Percentiles rank a stretch among this genome's conserved stretches.
These are phyloP conservation scores for Gentiana macrophylla DNA, from an alignment of 257 asterid genomes.

Conservation along the genomic window DNA sequence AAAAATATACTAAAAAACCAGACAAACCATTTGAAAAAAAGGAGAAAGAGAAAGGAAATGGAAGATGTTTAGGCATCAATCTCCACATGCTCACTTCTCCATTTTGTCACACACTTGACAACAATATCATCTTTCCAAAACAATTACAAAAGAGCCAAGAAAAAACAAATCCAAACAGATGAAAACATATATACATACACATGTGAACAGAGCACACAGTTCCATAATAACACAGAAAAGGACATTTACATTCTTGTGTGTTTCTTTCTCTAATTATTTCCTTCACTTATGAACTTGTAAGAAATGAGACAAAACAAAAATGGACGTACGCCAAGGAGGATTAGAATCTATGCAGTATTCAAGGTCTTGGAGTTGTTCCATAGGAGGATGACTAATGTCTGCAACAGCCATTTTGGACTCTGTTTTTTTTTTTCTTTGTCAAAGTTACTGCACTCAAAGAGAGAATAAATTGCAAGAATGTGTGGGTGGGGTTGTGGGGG, in stretches of 20 bases:
- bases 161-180: too few species aligned
- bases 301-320: slow-evolving; percentile 3
- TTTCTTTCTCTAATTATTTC: too few species aligned
- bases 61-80: too few species aligned
- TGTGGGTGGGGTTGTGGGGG: neutral
- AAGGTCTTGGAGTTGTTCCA: slow-evolving; percentile 95
- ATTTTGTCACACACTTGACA: too few species aligned
- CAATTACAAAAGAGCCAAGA: too few species aligned
- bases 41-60: too few species aligned
- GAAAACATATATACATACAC: too few species aligned
- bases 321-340: slow-evolving; percentile 84
- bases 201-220: too few species aligned
- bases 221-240: slow-evolving; percentile 6
- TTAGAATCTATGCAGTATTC: slow-evolving; percentile 95
- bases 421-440: neutral
- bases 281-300: neutral
- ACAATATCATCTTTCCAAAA: too few species aligned
- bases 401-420: slow-evolving; percentile 31
- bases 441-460: slow-evolving; percentile 13
- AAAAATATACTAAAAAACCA: too few species aligned
- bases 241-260: neutral
- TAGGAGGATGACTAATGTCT: slow-evolving; percentile 76
- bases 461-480: neutral
- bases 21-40: too few species aligned
- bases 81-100: too few species aligned